Evolutionary conservation across 139 green algal genomes (phyloP), one percentile per base, ranked within the genome.

Genomic region (Volvox africanus): DNA sequence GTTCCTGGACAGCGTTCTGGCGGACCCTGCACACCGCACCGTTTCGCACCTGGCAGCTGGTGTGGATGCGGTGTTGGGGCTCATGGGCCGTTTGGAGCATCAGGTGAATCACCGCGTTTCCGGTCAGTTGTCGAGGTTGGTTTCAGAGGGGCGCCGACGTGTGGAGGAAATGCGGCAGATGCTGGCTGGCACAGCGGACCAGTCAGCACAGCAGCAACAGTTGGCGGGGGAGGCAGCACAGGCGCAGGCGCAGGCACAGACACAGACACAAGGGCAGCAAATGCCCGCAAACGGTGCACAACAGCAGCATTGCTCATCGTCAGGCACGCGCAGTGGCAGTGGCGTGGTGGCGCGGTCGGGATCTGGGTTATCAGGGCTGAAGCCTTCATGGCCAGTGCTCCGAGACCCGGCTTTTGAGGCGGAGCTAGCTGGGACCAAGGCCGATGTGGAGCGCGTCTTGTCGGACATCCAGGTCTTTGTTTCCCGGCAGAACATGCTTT

Each of bases 1-100:
- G 11, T 90, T 90, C 20, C 30, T 90, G n/a, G 86, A 90, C 73
- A 83, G 86, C 14, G 30, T 90, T 24, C 50, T 90, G 37, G 35
- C 71, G 3, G 86, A 90, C 86, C 86, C 86, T 24, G n/a, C 86
- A 0, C 50, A 90, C n/a, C 71, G 86, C 11, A 84, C n/a, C 30
- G 50, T 90, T 44, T 62, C 50, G 18, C 86, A 90, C 24, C 86
- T 90, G 30, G 71, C 73, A 2, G 71, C 71, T 0, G 71, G 24
- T 2, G 44, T 76, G 36, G 86, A 76, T 5, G 73, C 86, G 0
- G 37, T 83, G 30, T n/a, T 22, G 30, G 71, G 36, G 6, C 86
- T 83, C 18, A 44, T 83, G 71, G 86, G 24, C 1, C 50, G 73
- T 5, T 16, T 76, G 36, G 33, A 83, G 71, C 30, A 28, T 18